phyloP scores from a whole-genome alignment of 2,329 filamentous ascomycete genomes.

The Penicillium sp. region DNA sequence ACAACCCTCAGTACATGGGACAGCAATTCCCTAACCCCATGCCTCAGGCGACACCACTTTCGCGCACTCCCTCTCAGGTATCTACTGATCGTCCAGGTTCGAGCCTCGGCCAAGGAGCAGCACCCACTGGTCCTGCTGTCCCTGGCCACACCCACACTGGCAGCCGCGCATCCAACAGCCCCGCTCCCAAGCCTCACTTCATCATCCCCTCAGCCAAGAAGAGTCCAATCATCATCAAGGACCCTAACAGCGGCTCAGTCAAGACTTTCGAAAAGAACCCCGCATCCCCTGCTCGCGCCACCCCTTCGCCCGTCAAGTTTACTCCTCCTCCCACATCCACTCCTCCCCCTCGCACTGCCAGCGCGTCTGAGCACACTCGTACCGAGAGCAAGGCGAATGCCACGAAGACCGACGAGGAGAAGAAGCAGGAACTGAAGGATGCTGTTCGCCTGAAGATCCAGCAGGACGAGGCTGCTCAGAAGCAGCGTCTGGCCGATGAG shows the following conservation, averaged over 20 bases:
- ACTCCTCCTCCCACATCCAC: constrained; percentile 74
- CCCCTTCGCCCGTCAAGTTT: constrained; percentile 56
- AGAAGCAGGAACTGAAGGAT: constrained; percentile 70
- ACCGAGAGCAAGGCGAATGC: constrained; percentile 62
- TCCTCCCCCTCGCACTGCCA: constrained; percentile 73
- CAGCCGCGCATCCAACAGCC: constrained; percentile 56
- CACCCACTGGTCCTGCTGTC: constrained; percentile 50
- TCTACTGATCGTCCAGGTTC: constrained; percentile 66
- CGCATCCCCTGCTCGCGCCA: constrained; percentile 56
- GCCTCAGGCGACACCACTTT: constrained; percentile 68
- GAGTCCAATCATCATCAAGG: constrained; percentile 79
- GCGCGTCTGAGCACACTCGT: constrained; percentile 64
- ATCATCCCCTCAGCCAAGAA: constrained; percentile 65
- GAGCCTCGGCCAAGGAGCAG: constrained; percentile 58
- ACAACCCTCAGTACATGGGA: constrained; percentile 45
- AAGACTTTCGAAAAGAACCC: constrained; percentile 68
- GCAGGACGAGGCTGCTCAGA: constrained; percentile 56
- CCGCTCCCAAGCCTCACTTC: constrained; percentile 61
- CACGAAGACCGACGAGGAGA: constrained; percentile 74
- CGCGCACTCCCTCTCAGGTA: constrained; percentile 76
- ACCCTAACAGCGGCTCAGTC: constrained; percentile 73
- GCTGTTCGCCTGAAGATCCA: constrained; percentile 51
- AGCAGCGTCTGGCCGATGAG: constrained; percentile 49
- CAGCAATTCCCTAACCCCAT: constrained; percentile 29
- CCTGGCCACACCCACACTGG: constrained; percentile 49